phyloP scores from a whole-genome alignment of 139 green algal genomes.

The Closterium sp. region DNA sequence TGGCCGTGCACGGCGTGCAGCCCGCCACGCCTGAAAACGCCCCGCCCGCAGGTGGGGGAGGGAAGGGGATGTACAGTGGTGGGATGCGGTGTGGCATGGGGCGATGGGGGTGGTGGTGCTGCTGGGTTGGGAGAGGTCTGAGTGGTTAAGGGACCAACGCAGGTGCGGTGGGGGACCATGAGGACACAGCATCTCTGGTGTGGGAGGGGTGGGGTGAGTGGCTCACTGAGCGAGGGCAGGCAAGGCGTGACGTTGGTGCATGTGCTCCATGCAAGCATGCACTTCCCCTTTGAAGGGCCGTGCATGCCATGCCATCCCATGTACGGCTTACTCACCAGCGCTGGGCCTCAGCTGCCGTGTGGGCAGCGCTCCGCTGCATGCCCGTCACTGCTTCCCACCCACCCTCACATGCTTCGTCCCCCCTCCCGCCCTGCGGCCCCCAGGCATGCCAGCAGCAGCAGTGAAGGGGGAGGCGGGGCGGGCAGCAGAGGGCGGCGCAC shows the following conservation, averaged over 20 bases:
- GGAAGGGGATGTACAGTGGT: neutral
- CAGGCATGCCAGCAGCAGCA: neutral
- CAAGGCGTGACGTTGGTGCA: too few species aligned
- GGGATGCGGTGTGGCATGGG: neutral
- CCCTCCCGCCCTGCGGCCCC: neutral
- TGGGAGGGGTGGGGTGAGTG: neutral
- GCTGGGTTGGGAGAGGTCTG: neutral
- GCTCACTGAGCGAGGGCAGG: too few species aligned
- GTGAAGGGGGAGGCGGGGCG: neutral
- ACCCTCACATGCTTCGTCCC: neutral
- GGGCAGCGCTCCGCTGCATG: neutral
- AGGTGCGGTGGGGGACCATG: neutral
- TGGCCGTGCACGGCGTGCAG: slow-evolving; percentile 85
- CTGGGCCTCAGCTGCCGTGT: neutral
- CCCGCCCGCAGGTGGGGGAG: slow-evolving; percentile 2
- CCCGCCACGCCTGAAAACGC: slow-evolving; percentile 85
- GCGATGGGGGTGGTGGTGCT: neutral
- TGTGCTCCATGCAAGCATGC: neutral
- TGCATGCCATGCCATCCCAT: neutral
- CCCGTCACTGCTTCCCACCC: neutral
- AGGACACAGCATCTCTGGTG: neutral
- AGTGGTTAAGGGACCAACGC: neutral
- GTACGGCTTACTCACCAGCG: too few species aligned
- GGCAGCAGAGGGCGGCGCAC: neutral
- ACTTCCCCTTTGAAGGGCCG: neutral